phyloP scores from a whole-genome alignment of 306 rosid species.

The Cicer chorassanicum region DNA sequence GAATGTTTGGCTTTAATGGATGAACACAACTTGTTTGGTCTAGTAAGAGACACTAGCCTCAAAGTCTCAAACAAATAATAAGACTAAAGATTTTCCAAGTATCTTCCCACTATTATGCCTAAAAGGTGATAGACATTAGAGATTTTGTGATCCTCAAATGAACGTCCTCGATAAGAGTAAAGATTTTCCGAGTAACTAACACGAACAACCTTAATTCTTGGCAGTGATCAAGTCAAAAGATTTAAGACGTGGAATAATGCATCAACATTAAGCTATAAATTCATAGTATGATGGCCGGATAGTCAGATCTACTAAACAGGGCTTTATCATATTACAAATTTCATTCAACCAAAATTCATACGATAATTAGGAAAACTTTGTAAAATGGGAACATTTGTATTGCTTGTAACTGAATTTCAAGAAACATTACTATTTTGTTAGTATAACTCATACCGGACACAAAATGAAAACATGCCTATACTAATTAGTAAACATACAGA shows the following conservation, averaged over 20 bases:
- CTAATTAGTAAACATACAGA: conserved; percentile 13
- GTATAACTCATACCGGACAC: background rate
- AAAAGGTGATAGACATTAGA: conserved; percentile 26
- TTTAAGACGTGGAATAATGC: background rate
- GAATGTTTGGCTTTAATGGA: background rate
- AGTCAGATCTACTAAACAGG: conserved; percentile 9
- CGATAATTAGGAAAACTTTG: background rate
- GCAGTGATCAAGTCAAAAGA: background rate
- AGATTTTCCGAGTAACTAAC: background rate
- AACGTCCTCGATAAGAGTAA: background rate
- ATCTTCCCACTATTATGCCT: conserved; percentile 2
- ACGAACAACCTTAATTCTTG: background rate
- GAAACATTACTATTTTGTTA: background rate
- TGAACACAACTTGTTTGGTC: conserved; percentile 24
- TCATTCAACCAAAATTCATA: background rate
- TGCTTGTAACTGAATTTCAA: background rate
- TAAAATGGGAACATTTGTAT: background rate
- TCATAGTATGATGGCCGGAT: conserved; percentile 14
- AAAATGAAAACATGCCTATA: conserved; percentile 1
- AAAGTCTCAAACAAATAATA: conserved; percentile 6
- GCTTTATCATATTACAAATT: conserved; percentile 2
- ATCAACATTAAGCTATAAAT: conserved; percentile 29
- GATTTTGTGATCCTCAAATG: background rate
- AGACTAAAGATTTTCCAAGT: background rate
- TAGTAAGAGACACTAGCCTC: conserved; percentile 12